Conservation (phyloP, 345 rosid genomes). For the Melaleuca alternifolia region DNA sequence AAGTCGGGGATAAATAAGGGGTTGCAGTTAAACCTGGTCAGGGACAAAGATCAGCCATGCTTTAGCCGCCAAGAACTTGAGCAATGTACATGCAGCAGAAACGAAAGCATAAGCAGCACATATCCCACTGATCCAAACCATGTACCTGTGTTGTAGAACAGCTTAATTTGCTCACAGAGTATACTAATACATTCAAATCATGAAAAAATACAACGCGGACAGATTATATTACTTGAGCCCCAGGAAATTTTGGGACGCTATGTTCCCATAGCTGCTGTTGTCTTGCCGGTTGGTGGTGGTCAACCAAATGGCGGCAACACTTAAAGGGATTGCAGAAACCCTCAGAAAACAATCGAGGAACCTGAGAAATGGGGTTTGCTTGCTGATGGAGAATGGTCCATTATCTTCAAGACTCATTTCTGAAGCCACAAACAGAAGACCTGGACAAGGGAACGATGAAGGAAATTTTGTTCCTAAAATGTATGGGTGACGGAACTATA, state of each 20-base stretch:
- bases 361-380: constrained; percentile 26
- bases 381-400: not conserved
- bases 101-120: constrained; percentile 59
- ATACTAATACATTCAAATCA: not conserved
- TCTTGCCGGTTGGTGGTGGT: constrained; percentile 59
- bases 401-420: not conserved
- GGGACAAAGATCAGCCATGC: constrained; percentile 80
- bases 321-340: constrained; percentile 63
- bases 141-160: constrained; percentile 34
- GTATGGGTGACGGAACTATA: not conserved
- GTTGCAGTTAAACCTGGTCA: constrained; percentile 54
- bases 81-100: constrained; percentile 45
- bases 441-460: not conserved
- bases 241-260: constrained; percentile 39
- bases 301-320: constrained; percentile 66
- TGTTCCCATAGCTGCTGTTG: constrained; percentile 42
- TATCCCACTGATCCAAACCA: constrained; percentile 57
- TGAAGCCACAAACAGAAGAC: not conserved
- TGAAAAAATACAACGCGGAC: not conserved
- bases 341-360: constrained; percentile 58
- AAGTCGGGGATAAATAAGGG: not conserved
- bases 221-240: constrained; percentile 59
- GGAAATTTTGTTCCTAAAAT: not conserved
- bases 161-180: not conserved
- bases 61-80: constrained; percentile 41